A percentile compares a stretch with the other conserved stretches of the same genome.
These are phyloP conservation scores for Pterocarpus santalinus DNA, from an alignment of 306 rosid genomes.

Conservation along the genomic window DNA sequence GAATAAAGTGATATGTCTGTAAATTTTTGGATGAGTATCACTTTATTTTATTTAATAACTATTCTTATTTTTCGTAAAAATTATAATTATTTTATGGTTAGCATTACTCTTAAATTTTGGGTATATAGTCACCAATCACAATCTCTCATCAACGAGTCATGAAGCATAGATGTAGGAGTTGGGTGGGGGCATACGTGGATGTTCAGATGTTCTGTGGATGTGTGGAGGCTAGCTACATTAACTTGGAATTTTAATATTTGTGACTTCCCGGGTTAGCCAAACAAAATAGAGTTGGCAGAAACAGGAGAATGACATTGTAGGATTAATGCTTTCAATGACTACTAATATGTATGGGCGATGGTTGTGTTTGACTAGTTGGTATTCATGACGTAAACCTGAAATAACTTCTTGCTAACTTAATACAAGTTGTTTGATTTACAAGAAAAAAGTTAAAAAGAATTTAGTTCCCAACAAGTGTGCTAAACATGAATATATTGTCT, in stretches of 20 bases:
- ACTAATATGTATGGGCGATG: conserved; percentile 10
- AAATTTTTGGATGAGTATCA: too few species aligned
- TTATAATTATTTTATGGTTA: too few species aligned
- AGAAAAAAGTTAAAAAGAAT: not conserved
- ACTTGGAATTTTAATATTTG: conserved; percentile 33
- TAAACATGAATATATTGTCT: too few species aligned
- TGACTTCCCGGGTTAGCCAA: conserved; percentile 38
- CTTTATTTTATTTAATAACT: too few species aligned
- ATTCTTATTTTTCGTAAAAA: too few species aligned
- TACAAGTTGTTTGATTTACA: conserved; percentile 9
- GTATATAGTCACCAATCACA: conserved; percentile 45
- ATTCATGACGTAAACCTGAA: conserved; percentile 28
- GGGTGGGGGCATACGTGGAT: not conserved
- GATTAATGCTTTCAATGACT: conserved; percentile 14
- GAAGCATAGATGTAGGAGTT: conserved; percentile 31
- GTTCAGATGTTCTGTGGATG: not conserved
- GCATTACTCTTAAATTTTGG: conserved; percentile 10
- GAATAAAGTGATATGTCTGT: too few species aligned
- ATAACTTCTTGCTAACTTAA: not conserved
- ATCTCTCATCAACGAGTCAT: conserved; percentile 49
- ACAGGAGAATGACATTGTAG: conserved; percentile 33
- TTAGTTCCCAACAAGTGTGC: too few species aligned
- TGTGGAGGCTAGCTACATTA: not conserved
- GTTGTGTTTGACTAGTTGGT: conserved; percentile 46
- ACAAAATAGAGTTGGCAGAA: conserved; percentile 5